Conservation (phyloP, 2,329 filamentous ascomycete species). For the Colletotrichum sidae region DNA sequence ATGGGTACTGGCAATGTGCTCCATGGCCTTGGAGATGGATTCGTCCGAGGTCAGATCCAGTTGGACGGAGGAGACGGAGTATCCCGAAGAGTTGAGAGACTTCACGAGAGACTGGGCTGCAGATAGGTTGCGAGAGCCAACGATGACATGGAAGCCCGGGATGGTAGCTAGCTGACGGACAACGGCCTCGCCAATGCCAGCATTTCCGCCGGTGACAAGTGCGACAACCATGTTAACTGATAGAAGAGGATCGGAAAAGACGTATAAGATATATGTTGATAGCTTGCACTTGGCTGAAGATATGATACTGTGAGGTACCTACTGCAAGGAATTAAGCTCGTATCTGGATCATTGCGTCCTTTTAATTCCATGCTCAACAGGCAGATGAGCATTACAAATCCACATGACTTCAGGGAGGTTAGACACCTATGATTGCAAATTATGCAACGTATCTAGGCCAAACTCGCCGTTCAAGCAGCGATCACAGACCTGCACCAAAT, state of each 20-base stretch:
- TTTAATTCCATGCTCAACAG: not conserved
- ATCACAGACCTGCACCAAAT: too few species aligned
- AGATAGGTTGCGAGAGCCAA: conserved; percentile 46
- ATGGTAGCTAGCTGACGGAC: conserved; percentile 40
- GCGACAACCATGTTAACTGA: conserved; percentile 13
- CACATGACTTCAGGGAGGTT: too few species aligned
- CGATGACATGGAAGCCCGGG: conserved; percentile 47
- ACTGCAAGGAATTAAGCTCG: too few species aligned
- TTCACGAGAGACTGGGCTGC: conserved; percentile 41
- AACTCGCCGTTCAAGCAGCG: too few species aligned
- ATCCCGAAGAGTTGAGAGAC: conserved; percentile 40
- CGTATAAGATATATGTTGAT: not conserved
- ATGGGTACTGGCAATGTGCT: conserved; percentile 38
- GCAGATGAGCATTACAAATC: too few species aligned
- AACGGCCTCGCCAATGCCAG: conserved; percentile 29
- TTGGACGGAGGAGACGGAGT: conserved; percentile 41
- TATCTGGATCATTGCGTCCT: not conserved
- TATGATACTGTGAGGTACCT: not conserved
- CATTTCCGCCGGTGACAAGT: conserved; percentile 32
- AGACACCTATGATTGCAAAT: too few species aligned
- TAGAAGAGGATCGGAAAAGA: not conserved
- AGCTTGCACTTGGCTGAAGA: not conserved
- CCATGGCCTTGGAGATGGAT: conserved; percentile 44
- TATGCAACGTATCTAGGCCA: too few species aligned
- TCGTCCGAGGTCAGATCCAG: conserved; percentile 44